Percentiles rank a stretch among this genome's conserved stretches.
These are phyloP conservation scores for Sugiyamaella xylanicola DNA, from an alignment of 1,139 yeast species.

Conservation along the genomic window DNA sequence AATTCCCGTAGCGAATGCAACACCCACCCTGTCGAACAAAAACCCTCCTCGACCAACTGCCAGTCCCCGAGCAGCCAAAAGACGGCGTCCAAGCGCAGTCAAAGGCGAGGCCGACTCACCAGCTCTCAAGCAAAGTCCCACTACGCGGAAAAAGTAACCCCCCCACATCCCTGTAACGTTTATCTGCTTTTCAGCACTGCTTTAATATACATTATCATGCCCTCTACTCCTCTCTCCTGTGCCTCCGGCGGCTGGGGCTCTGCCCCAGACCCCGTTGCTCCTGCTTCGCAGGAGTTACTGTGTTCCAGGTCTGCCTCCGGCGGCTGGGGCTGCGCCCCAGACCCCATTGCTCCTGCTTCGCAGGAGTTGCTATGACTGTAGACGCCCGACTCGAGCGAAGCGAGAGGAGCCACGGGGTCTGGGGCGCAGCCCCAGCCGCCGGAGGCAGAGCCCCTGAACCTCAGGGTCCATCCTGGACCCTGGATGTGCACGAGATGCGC, in stretches of 20 bases:
- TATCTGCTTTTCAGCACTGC: background rate
- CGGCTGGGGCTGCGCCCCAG: too few species aligned
- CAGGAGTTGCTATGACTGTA: too few species aligned
- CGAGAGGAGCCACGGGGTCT: background rate
- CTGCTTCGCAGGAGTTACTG: too few species aligned
- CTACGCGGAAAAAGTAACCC: slow-evolving; percentile 22
- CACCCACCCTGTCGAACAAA: slow-evolving; percentile 4
- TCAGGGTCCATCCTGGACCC: too few species aligned
- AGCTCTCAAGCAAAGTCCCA: slow-evolving; percentile 24
- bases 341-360: too few species aligned
- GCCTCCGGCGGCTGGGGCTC: too few species aligned
- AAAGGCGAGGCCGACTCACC: slow-evolving; percentile 24
- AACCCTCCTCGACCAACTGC: slow-evolving; percentile 17
- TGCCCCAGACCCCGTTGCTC: too few species aligned
- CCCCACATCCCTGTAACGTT: background rate
- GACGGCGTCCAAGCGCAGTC: slow-evolving; percentile 24
- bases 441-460: background rate
- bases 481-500: too few species aligned
- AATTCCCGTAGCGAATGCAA: slow-evolving; percentile 5
- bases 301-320: too few species aligned
- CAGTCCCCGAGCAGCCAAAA: slow-evolving; percentile 26
- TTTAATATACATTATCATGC: background rate
- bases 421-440: background rate
- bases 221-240: too few species aligned
- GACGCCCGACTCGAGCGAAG: background rate